Evolutionary conservation across 495 filamentous ascomycete species (phyloP), one percentile per base, ranked within the genome.

Genomic region (Hypoxylon fragiforme): DNA sequence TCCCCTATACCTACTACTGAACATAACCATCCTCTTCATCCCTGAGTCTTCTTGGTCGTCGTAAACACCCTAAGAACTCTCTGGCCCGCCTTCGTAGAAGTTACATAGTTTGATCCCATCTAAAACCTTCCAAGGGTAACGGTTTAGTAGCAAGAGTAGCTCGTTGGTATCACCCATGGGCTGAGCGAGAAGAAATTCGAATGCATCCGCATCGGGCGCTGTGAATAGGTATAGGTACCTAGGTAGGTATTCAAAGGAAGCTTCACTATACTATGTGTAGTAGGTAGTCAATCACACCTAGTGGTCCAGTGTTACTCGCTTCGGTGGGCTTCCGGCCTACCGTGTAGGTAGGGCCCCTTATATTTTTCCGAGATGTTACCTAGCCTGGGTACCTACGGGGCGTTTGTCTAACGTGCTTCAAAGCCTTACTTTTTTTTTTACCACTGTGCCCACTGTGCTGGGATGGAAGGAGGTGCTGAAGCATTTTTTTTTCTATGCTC

Each of bases 1-100:
- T n/a, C n/a, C n/a, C n/a, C n/a, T n/a, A n/a, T n/a, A n/a, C n/a
- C n/a, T 63, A 2, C 53, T 79, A 16, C 53, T 80, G 24, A 68
- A 65, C 36, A 46, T 66, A 16, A 68, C 70, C 13, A 46, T 79
- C 19, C 58, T 79, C 51, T 73, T 78, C 50, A 72, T 81, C 9
- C 77, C 77, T 0, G 78, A 81, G 35, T 73, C 71, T 1, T 18
- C 62, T 65, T 30, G 62, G 51, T 3, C 51, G 44, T 32, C 48
- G 51, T 20, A 34, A 48, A 4, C 47, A 62, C 3, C 65, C 67
- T 4, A 50, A 64, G 38, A 28, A 18, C n/a, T 61, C 67, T 8
- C 40, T 70, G 0, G 11, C 28, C 9, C 44, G 36, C 4, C 58
- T 66, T 16, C 57, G 67, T 8, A 55, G 56, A n/a, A n/a, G n/a